Evolutionary conservation across 441 rosid genomes (phyloP).

Genomic region (Pelargonium myrrhifolium): DNA sequence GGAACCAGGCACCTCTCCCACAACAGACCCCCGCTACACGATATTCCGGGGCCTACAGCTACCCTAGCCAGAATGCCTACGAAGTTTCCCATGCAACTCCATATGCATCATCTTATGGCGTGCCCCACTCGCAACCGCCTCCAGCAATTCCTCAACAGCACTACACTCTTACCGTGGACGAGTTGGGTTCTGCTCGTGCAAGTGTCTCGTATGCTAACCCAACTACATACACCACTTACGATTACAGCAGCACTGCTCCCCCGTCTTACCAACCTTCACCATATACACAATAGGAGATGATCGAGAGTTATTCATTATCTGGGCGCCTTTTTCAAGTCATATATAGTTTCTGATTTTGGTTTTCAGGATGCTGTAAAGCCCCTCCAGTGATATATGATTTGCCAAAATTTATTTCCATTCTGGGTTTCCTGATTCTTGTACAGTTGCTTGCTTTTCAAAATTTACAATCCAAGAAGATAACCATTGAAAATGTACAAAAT

Average conservation of each 20-base stretch:
- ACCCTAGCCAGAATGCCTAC: conserved; percentile 33
- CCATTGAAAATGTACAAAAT: too few relatives aligned
- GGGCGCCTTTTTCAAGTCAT: too few relatives aligned
- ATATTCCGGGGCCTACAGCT: conserved; percentile 33
- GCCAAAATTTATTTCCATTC: too few relatives aligned
- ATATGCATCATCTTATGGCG: conserved; percentile 30
- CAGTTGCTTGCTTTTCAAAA: too few relatives aligned
- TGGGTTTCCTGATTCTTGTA: too few relatives aligned
- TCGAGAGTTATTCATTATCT: too few relatives aligned
- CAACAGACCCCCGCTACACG: conserved; percentile 40
- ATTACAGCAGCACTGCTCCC: conserved; percentile 29
- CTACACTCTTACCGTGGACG: conserved; percentile 28
- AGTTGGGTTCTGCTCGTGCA: conserved; percentile 19
- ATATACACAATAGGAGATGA: conserved; percentile 22
- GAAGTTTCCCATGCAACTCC: conserved; percentile 26
- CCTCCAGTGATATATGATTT: too few relatives aligned
- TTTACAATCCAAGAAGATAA: too few relatives aligned
- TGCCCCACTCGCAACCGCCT: conserved; percentile 30
- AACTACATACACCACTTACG: conserved; percentile 32
- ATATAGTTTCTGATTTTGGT: too few relatives aligned
- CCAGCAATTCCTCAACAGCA: conserved; percentile 36
- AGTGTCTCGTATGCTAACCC: conserved; percentile 30
- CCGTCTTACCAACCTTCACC: conserved; percentile 35
- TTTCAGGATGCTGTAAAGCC: too few relatives aligned
- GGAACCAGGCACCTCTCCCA: conserved; percentile 28